Evolutionary conservation across 2,329 filamentous ascomycete genomes (phyloP).

Genomic region (Epichloe sibirici): DNA sequence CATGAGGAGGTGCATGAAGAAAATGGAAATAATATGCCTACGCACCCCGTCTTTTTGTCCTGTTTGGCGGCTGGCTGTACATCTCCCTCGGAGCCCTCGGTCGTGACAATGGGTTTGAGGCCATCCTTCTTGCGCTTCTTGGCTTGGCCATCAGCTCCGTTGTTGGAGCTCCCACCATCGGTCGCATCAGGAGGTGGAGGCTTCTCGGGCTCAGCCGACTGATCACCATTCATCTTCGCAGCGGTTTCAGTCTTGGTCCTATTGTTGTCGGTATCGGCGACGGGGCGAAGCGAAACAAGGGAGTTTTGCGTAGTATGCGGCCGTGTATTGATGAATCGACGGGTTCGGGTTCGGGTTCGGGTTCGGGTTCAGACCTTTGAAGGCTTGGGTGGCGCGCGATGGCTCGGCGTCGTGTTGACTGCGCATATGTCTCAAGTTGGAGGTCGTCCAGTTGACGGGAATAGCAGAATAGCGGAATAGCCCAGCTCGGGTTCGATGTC

Average conservation of each 20-base stretch:
- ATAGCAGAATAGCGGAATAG: no score
- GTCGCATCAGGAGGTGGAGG: slow-evolving; percentile 9
- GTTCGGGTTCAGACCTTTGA: background rate
- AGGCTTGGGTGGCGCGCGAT: background rate
- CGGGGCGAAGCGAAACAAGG: background rate
- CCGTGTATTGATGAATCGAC: background rate
- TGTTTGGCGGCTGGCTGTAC: slow-evolving; percentile 8
- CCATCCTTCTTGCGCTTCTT: slow-evolving; percentile 69
- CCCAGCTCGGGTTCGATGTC: background rate
- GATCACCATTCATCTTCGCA: slow-evolving; percentile 16
- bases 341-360: background rate
- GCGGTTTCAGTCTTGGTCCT: background rate
- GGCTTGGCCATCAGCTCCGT: slow-evolving; percentile 18
- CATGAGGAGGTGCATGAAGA: background rate
- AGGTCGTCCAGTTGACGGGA: background rate
- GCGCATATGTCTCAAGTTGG: slow-evolving; percentile 1
- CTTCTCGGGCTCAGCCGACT: slow-evolving; percentile 21
- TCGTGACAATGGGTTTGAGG: slow-evolving; percentile 66
- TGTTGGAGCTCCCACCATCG: slow-evolving; percentile 10
- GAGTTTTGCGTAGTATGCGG: background rate
- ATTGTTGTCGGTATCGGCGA: background rate
- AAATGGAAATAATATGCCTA: slow-evolving; percentile 9
- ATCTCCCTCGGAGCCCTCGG: slow-evolving; percentile 27
- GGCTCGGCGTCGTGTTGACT: background rate
- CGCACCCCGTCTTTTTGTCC: slow-evolving; percentile 25